A percentile compares a stretch with the other conserved stretches of the same genome.
Conservation (phyloP, 1,139 yeast species). For the Diutina catenulata region DNA sequence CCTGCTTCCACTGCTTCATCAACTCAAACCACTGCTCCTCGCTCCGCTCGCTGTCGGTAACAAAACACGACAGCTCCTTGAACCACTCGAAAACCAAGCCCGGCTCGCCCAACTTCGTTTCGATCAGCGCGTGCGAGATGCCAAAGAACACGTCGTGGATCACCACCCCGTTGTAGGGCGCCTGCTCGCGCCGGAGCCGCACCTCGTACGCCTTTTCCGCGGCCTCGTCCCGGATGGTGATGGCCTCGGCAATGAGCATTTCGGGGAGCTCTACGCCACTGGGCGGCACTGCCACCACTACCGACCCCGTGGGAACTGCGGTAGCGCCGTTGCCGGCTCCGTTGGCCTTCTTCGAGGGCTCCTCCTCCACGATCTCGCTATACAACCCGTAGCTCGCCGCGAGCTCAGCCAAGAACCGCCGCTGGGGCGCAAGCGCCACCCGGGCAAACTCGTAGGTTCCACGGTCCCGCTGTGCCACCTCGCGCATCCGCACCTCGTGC, state of each 20-base stretch:
- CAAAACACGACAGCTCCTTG: conserved; percentile 26
- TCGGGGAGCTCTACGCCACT: conserved; percentile 22
- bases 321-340: too few relatives aligned
- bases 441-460: conserved; percentile 51
- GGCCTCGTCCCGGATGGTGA: conserved; percentile 20
- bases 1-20: conserved; percentile 18
- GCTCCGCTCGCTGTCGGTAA: conserved; percentile 23
- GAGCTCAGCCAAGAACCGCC: conserved; percentile 60
- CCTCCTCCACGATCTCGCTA: conserved; percentile 70
- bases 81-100: conserved; percentile 24
- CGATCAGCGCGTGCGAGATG: conserved; percentile 33
- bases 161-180: conserved; percentile 38
- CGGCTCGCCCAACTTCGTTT: conserved; percentile 17
- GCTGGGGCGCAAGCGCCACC: conserved; percentile 50
- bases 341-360: conserved; percentile 65
- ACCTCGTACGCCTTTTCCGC: conserved; percentile 15
- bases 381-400: conserved; percentile 48
- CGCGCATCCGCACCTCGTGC: conserved; percentile 42
- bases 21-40: conserved; percentile 24
- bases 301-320: too few relatives aligned
- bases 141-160: conserved; percentile 46
- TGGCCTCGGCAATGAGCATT: conserved; percentile 17
- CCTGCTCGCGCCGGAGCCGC: conserved; percentile 14
- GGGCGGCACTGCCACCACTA: conserved; percentile 40
- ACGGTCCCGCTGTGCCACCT: conserved; percentile 32